Evolutionary conservation across 495 filamentous ascomycete genomes (phyloP).

Genomic region (Trichoderma virens): DNA sequence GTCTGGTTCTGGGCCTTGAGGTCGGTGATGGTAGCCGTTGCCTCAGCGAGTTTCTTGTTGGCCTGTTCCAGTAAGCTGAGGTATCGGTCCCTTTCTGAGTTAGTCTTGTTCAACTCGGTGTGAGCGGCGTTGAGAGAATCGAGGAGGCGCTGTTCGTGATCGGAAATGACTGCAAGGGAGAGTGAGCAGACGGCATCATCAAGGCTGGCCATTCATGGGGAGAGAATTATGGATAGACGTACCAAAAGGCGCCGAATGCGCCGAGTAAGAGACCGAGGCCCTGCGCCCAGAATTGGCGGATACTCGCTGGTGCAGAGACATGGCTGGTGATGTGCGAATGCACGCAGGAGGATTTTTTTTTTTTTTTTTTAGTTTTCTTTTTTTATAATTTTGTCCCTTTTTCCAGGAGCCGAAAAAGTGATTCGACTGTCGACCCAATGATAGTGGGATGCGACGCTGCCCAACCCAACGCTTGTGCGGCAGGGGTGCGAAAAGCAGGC

Average conservation of each 20-base stretch:
- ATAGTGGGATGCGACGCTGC: constrained; percentile 8
- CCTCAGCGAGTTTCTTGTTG: constrained; percentile 19
- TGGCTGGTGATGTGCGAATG: not conserved
- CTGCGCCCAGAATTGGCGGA: not conserved
- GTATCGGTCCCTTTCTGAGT: constrained; percentile 18
- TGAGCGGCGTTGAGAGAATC: constrained; percentile 11
- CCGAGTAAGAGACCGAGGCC: not conserved
- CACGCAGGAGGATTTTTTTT: not conserved
- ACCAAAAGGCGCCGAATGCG: not conserved
- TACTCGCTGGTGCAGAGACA: constrained; percentile 7
- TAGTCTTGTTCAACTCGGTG: constrained; percentile 13
- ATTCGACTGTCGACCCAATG: not conserved
- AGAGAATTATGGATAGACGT: not conserved
- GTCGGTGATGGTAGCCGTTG: constrained; percentile 47
- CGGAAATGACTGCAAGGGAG: not conserved
- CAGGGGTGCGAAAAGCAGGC: constrained; percentile 1
- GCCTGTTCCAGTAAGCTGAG: constrained; percentile 15
- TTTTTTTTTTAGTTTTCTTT: not conserved
- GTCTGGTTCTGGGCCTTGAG: constrained; percentile 24
- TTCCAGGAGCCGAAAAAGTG: not conserved
- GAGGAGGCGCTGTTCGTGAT: constrained; percentile 5
- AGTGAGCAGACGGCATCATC: not conserved
- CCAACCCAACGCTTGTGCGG: constrained; percentile 5
- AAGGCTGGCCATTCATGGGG: not conserved
- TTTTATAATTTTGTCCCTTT: not conserved